phyloP scores from a whole-genome alignment of 371 early-diverging fungal genomes.

The Rhizomucor miehei region DNA sequence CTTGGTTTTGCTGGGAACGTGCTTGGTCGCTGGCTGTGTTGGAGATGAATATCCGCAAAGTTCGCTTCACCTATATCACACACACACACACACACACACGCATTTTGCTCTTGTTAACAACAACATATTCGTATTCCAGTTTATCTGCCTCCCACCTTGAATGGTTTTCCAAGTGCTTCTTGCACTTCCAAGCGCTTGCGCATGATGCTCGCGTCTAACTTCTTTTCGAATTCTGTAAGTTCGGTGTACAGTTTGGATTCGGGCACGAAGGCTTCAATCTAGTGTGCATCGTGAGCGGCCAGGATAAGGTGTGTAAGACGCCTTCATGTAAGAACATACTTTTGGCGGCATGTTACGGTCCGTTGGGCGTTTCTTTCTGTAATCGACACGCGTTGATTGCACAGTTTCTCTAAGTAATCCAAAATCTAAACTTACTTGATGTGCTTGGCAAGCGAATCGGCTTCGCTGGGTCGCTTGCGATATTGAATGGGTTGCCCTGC shows the following conservation, averaged over 20 bases:
- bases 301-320: background rate
- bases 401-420: background rate
- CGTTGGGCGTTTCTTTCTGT: constrained; percentile 59
- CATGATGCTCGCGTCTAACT: constrained; percentile 85
- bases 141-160: constrained; percentile 70
- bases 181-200: constrained; percentile 88
- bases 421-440: constrained; percentile 41
- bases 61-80: constrained; percentile 69
- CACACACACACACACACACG: background rate
- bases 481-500: constrained; percentile 18
- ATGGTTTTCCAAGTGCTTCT: constrained; percentile 75
- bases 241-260: constrained; percentile 87
- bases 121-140: too few species aligned
- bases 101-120: background rate
- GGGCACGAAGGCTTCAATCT: constrained; percentile 87
- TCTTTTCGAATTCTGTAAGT: constrained; percentile 83
- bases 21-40: constrained; percentile 79
- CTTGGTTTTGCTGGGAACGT: constrained; percentile 21
- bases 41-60: constrained; percentile 87
- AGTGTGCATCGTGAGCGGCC: background rate
- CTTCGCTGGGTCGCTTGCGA: constrained; percentile 38
- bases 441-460: constrained; percentile 34
- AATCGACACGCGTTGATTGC: background rate
- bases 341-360: constrained; percentile 58
- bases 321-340: constrained; percentile 19